A percentile compares a stretch with the other conserved stretches of the same genome.
Conservation (phyloP, 495 filamentous ascomycete genomes). For the Schizothecium vesticola region DNA sequence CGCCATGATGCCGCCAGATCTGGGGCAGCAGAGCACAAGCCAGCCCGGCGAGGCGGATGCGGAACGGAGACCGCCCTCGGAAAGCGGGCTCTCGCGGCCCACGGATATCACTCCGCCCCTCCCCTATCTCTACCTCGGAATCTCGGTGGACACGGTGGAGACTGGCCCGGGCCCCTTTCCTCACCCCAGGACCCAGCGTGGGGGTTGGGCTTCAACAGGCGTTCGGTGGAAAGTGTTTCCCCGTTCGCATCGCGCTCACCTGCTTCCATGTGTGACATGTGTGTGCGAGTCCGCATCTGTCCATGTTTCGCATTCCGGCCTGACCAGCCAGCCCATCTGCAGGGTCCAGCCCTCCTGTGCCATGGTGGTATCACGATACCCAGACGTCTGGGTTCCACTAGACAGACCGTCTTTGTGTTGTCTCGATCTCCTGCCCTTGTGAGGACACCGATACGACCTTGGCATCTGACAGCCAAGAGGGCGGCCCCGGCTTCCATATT, state of each 20-base stretch:
- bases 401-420: neutral
- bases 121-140: neutral
- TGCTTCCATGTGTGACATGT: neutral
- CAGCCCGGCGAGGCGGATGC: neutral
- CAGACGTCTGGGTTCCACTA: neutral
- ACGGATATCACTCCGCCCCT: neutral
- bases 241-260: neutral
- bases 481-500: neutral
- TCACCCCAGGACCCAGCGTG: neutral
- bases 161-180: neutral
- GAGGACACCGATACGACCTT: slow-evolving; percentile 4
- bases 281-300: neutral
- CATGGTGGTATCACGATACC: neutral
- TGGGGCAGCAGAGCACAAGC: neutral
- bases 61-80: neutral
- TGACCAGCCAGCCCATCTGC: neutral
- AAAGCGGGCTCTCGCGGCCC: neutral
- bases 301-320: neutral
- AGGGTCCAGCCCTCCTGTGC: neutral
- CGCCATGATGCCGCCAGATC: neutral
- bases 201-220: neutral
- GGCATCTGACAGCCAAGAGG: slow-evolving; percentile 5
- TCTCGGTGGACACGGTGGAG: neutral
- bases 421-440: neutral
- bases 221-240: neutral